phyloP scores from a whole-genome alignment of 371 early-diverging fungal species.

The Batrachochytrium dendrobatidis region DNA sequence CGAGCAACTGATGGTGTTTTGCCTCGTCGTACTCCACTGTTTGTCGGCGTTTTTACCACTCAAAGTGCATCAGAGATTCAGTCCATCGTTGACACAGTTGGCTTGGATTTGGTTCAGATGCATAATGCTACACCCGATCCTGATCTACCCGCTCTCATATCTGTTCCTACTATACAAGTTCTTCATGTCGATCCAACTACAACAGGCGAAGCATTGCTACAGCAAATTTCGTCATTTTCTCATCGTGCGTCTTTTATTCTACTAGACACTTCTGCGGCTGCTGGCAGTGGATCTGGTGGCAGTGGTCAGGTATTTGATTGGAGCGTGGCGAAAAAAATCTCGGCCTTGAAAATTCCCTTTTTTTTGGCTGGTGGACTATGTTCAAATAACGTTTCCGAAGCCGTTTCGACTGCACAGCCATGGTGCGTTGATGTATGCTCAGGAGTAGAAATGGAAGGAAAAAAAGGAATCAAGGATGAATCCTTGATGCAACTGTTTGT shows the following conservation, averaged over 20 bases:
- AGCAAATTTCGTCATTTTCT: not conserved
- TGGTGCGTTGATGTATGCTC: not conserved
- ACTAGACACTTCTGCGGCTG: not conserved
- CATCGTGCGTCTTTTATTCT: not conserved
- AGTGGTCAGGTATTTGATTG: too few species aligned
- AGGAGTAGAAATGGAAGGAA: not conserved
- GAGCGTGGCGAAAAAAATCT: not conserved
- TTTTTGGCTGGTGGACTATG: not conserved
- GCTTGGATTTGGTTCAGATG: conserved; percentile 86
- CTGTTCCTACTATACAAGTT: not conserved
- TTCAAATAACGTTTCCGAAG: not conserved
- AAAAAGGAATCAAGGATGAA: too few species aligned
- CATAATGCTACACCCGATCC: conserved; percentile 59
- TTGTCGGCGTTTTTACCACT: conserved; percentile 91
- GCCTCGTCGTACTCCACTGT: conserved; percentile 51
- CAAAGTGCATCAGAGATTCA: conserved; percentile 70
- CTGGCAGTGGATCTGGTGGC: not conserved
- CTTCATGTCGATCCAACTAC: not conserved
- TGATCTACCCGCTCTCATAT: not conserved
- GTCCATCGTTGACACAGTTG: conserved; percentile 50
- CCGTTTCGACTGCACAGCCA: not conserved
- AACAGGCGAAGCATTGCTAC: not conserved
- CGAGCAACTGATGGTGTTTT: conserved; percentile 3
- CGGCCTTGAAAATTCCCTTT: not conserved
- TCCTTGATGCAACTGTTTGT: too few species aligned